phyloP scores from a whole-genome alignment of 805 yeast species.

The Pichia cephalocereana region DNA sequence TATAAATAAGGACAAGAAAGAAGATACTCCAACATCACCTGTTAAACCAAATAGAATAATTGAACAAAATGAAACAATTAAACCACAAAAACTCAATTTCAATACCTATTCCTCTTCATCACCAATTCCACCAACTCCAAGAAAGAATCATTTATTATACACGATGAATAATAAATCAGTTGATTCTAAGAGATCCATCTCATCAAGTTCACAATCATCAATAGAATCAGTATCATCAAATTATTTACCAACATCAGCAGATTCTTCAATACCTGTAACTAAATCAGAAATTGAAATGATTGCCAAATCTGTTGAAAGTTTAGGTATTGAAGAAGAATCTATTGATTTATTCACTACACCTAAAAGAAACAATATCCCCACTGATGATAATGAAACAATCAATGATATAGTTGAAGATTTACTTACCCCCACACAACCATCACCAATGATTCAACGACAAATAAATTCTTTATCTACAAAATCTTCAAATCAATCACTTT shows the following conservation, averaged over 20 bases:
- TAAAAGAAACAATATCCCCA: neutral
- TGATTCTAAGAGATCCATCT: neutral
- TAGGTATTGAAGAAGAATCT: conserved; percentile 1
- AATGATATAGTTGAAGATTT: conserved; percentile 2
- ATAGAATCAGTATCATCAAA: conserved; percentile 1
- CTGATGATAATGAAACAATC: neutral
- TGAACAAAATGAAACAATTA: neutral
- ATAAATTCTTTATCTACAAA: neutral
- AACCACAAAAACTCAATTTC: neutral
- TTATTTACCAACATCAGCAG: neutral
- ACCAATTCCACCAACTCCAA: conserved; percentile 15
- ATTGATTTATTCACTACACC: conserved; percentile 5
- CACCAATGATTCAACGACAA: neutral
- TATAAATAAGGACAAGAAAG: neutral
- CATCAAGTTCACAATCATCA: neutral
- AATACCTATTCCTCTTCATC: conserved; percentile 7
- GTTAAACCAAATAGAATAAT: neutral
- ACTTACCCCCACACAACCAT: conserved; percentile 7
- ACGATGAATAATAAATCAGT: neutral
- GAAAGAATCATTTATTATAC: conserved; percentile 7
- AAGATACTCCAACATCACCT: conserved; percentile 3
- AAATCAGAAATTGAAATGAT: conserved; percentile 5
- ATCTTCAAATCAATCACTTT: neutral
- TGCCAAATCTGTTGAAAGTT: conserved; percentile 1
- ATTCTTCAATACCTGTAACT: conserved; percentile 1